Evolutionary conservation across 2,329 filamentous ascomycete genomes (phyloP), one percentile per base, ranked within the genome.

Genomic region (Gnomoniopsis sp.): DNA sequence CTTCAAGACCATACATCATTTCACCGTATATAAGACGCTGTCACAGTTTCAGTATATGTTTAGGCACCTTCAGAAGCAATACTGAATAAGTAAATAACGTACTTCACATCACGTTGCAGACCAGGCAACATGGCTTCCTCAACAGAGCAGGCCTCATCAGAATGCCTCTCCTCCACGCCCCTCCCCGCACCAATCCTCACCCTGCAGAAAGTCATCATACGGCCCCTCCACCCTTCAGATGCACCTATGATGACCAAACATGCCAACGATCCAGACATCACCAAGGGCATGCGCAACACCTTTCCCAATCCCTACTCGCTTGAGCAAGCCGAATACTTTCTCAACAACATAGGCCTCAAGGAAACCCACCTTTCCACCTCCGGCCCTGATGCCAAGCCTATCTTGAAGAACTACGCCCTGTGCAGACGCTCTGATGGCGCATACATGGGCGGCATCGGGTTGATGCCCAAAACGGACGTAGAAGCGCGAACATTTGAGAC

Each of bases 231-330:
- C 26, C 60, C 58, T 6, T 66, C 69, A 2, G 81, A 83, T 62
- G 75, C 74, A 4, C 61, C 66, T 3, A 61, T 67, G 21, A 51
- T 77, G 36, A 64, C 73, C 4, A 56, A 55, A 3, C 71, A 68
- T 1, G 77, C 69, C 57, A 73, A 81, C 68, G 70, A 77, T 60
- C 65, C 67, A 11, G 62, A 72, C 21, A 67, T 83, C 3, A 63
- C 69, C 1, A 60, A 56, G 12, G 71, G 69, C 63, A 72, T 83
- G 72, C 74, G 75, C 58, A 69, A 79, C 64, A 62, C 68, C 44
- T 82, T 81, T 58, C 77, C 79, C 2, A 65, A 63, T 11, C 80
- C 80, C 0, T 82, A 82, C 67, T 75, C 71, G 0, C 63, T 74
- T 10, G 67, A 70, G 8, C 67, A 74, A 51, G 76, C 77, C 2